phyloP scores from a whole-genome alignment of 2,329 filamentous ascomycete genomes.

The Exserohilum turcica region DNA sequence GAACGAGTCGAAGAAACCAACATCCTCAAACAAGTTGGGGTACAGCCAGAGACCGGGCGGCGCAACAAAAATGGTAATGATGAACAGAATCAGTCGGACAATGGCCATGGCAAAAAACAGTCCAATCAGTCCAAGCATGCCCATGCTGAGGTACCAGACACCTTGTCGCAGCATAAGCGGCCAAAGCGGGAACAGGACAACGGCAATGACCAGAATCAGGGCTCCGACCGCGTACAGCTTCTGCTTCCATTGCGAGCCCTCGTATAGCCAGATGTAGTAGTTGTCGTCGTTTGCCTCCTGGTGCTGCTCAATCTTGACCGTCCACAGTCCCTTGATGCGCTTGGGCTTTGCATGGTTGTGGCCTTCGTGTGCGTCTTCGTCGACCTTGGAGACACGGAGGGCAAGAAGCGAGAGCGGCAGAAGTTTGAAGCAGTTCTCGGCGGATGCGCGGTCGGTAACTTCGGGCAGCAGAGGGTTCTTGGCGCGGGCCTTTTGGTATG shows the following conservation, averaged over 20 bases:
- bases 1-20: conserved; percentile 98
- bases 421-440: conserved; percentile 93
- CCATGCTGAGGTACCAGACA: conserved; percentile 97
- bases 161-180: conserved; percentile 87
- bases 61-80: conserved; percentile 82
- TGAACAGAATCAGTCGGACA: conserved; percentile 92
- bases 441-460: conserved; percentile 83
- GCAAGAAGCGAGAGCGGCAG: conserved; percentile 93
- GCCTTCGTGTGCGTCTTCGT: conserved; percentile 73
- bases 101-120: conserved; percentile 98
- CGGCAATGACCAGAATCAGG: conserved; percentile 78
- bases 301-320: conserved; percentile 91
- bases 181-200: conserved; percentile 97
- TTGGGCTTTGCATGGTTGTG: conserved; percentile 66
- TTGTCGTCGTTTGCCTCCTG: conserved; percentile 85
- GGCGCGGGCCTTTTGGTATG: conserved; percentile 84
- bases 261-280: conserved; percentile 97
- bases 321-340: conserved; percentile 95
- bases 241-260: conserved; percentile 90
- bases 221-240: conserved; percentile 88
- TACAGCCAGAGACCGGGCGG: conserved; percentile 96
- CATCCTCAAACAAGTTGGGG: conserved; percentile 97
- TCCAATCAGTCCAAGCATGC: conserved; percentile 84
- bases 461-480: conserved; percentile 90
- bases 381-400: conserved; percentile 82